Percentiles rank a stretch among this genome's conserved stretches.
phyloP scores from a whole-genome alignment of 805 yeast species.

The Nakazawaea ernobii region DNA sequence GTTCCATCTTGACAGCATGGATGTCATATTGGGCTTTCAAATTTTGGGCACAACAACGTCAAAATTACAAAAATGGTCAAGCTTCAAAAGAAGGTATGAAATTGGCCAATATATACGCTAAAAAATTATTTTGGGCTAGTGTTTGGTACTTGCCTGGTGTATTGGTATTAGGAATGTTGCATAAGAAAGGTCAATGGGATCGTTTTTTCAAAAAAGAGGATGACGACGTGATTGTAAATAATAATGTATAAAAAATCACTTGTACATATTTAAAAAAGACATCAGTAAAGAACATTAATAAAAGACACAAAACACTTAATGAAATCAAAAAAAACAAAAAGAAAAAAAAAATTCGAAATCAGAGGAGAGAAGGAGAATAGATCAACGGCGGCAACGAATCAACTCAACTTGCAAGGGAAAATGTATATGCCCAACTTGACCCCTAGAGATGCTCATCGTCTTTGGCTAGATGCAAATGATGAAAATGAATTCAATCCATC shows the following conservation, averaged over 20 bases:
- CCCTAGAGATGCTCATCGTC: constrained; percentile 37
- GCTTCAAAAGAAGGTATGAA: constrained; percentile 53
- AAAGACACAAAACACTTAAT: no score
- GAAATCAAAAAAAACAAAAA: no score
- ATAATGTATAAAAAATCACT: not conserved
- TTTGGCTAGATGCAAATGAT: constrained; percentile 30
- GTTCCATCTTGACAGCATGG: constrained; percentile 82
- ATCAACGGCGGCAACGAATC: no score
- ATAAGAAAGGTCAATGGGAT: constrained; percentile 95
- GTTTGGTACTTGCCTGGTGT: constrained; percentile 93
- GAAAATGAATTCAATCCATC: constrained; percentile 10
- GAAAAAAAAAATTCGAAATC: not conserved
- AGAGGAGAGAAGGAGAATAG: constrained; percentile 5
- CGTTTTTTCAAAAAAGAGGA: constrained; percentile 26
- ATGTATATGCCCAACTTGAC: constrained; percentile 47
- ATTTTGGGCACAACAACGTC: constrained; percentile 81
- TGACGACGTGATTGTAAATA: not conserved
- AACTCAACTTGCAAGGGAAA: not conserved
- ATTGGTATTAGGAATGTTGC: constrained; percentile 85
- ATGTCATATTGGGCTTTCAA: constrained; percentile 68
- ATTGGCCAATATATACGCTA: constrained; percentile 65
- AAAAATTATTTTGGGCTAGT: constrained; percentile 87
- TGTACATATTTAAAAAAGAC: not conserved
- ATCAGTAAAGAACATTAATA: no score
- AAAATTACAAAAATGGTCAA: constrained; percentile 40